A percentile compares a stretch with the other conserved stretches of the same genome.
Conservation (phyloP, 139 green algal species). For the Volvox africanus region DNA sequence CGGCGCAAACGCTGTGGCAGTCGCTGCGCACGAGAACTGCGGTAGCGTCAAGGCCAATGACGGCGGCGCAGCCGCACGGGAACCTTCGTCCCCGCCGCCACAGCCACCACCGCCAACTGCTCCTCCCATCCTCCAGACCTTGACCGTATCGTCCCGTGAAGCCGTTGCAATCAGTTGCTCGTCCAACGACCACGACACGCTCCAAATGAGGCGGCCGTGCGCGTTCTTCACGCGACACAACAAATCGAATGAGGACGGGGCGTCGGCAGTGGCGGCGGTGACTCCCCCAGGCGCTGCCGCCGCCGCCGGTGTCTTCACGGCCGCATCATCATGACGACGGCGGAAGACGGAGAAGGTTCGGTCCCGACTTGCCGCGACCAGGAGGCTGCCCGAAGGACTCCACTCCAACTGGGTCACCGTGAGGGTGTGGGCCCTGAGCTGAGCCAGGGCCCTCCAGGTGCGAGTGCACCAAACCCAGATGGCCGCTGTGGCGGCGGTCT, state of each 20-base stretch:
- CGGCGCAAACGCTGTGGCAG: constrained; percentile 71
- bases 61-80: not conserved
- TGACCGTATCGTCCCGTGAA: constrained; percentile 82
- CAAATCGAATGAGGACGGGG: constrained; percentile 56
- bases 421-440: constrained; percentile 83
- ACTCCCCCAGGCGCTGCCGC: not conserved
- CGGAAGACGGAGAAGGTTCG: constrained; percentile 52
- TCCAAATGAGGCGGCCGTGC: constrained; percentile 87
- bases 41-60: constrained; percentile 41
- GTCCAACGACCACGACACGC: constrained; percentile 77
- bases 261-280: not conserved
- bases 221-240: constrained; percentile 68
- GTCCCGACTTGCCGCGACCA: constrained; percentile 51
- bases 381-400: constrained; percentile 41
- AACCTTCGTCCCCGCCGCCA: not conserved
- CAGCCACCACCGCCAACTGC: not conserved
- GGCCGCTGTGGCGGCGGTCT: constrained; percentile 70
- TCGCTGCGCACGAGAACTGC: constrained; percentile 66
- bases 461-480: constrained; percentile 85
- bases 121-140: constrained; percentile 67
- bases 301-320: not conserved
- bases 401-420: constrained; percentile 95
- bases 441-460: constrained; percentile 57
- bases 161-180: constrained; percentile 77
- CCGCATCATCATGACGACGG: not conserved